Evolutionary conservation across 257 asterid species (phyloP).

Genomic region (Scutellaria barbata): DNA sequence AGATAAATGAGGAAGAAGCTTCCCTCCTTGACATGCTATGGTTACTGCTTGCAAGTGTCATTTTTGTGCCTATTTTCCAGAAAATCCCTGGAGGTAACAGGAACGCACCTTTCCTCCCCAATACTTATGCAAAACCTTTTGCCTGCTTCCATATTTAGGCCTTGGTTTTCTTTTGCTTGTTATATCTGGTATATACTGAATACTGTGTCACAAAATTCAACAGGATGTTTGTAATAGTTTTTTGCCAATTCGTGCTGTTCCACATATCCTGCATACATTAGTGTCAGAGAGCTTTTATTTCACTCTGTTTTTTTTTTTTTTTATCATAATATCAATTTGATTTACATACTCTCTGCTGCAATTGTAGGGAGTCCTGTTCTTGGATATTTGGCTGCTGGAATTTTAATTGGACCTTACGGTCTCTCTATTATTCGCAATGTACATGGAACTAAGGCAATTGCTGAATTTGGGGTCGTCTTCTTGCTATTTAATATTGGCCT

Average conservation of each 20-base stretch:
- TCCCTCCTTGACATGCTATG: slow-evolving; percentile 94
- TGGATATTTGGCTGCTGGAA: slow-evolving; percentile 99
- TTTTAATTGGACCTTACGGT: slow-evolving; percentile 98
- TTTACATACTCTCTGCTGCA: slow-evolving; percentile 33
- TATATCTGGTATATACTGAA: slow-evolving; percentile 1
- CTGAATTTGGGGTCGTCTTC: slow-evolving; percentile 99
- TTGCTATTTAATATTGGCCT: slow-evolving; percentile 97
- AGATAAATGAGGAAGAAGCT: slow-evolving; percentile 98
- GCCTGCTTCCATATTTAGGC: not conserved
- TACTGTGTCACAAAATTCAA: slow-evolving; percentile 13
- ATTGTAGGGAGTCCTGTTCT: slow-evolving; percentile 96
- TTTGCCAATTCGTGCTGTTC: slow-evolving; percentile 6
- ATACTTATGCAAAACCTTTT: slow-evolving; percentile 14
- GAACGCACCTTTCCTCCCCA: slow-evolving; percentile 8
- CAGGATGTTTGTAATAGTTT: slow-evolving; percentile 22
- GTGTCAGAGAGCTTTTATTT: slow-evolving; percentile 20
- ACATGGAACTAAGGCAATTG: slow-evolving; percentile 97
- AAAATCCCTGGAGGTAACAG: slow-evolving; percentile 97
- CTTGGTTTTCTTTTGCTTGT: not conserved
- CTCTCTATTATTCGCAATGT: slow-evolving; percentile 97
- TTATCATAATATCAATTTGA: slow-evolving; percentile 25
- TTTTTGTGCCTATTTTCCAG: slow-evolving; percentile 95
- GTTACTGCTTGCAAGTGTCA: slow-evolving; percentile 98
- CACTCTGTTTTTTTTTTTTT: slow-evolving; percentile 27
- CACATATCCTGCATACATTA: not conserved